Evolutionary conservation across 208 protist species (phyloP), one percentile per base, ranked within the genome.

Genomic region (Endotrypanum monterogeii): DNA sequence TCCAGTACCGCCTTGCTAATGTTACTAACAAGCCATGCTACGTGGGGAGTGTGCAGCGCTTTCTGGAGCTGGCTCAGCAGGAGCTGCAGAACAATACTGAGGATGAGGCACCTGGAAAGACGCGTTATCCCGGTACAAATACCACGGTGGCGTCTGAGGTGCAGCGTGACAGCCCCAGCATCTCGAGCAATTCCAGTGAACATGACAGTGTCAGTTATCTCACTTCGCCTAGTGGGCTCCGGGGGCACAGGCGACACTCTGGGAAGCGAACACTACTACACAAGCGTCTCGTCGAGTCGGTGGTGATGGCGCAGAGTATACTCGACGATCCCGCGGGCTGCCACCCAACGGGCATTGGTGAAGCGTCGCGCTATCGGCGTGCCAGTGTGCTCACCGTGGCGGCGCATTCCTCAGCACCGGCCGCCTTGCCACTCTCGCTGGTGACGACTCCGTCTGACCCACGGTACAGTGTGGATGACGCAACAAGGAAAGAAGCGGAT

Each of bases 1-100:
- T 82, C 56, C 86, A 94, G 74, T 71, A 79, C 61, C 86, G 80
- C 46, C 71, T 94, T 16, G 37, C 69, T 57, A 83, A 56, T 41
- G 70, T 91, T 25, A 55, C 57, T 32, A 91, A 90, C 76, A 86
- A 83, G 67, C 77, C 78, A 6, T 79, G 73, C 30, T 80, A 78
- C 52, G 63, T 87, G 2, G 84, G 89, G 20, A 91, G 86, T 61
- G 66, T 89, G 9, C 73, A 37, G 12, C 76, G 73, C 25, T 94
- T 90, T 44, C 37, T 86, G 60, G 75, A 84, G 54, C 77, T 86
- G 30, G 82, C 78, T 6, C 78, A 88, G 65, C 78, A 80, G 18
- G 83, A 90, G 73, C 39, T 93, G 69, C 35, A 74, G 52, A 58
- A 62, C 50, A 23, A 51, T 28, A 28, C 37, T 46, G 52, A 67